Evolutionary conservation across 1,139 yeast genomes (phyloP), one percentile per base, ranked within the genome.

Genomic region (Geotrichum candidum): DNA sequence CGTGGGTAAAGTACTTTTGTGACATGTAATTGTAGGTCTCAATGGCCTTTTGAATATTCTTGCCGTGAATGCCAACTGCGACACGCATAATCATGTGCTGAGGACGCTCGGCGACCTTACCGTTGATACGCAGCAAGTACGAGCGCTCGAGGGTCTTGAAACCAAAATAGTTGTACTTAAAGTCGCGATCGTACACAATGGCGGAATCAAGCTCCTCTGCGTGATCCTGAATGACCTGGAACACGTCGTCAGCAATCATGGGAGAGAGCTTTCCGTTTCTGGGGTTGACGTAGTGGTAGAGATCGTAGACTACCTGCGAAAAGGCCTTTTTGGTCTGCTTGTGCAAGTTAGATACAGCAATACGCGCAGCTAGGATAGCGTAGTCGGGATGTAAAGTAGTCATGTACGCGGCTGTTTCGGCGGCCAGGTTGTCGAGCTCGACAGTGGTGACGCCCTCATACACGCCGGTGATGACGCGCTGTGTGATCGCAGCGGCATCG

Each of bases 361-460:
- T 81, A 75, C 97, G 82, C 22, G 96, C 96, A 41, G 96, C 97
- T 68, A 91, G 79, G 33, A 82, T 80, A 35, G 96, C 90, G 70
- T 89, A 89, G 74, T 90, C 96, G 10, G 96, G 96, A 73, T 91
- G 97, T 60, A 85, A 82, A 13, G 96, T 90, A 61, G 96, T 86
- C 91, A 90, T 85, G 68, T 87, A 85, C 35, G 96, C 96, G 59
- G 95, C 88, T 35, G 94, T 87, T 74, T 91, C 97, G 23, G 96
- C 92, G 53, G 92, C 88, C 41, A 91, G 81, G 72, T 87, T 86
- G 66, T 85, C 87, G 65, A 89, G 78, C 71, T 88, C 95, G 65
- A 83, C 81, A 57, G 95, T 88, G 68, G 90, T 87, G 59, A 90
- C 96, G 68, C 96, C 96, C 69, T 87, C 89, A 75, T 86, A 87